Evolutionary conservation across 2,329 filamentous ascomycete species (phyloP), one percentile per base, ranked within the genome.

Genomic region (Penicillium brevicompactum): DNA sequence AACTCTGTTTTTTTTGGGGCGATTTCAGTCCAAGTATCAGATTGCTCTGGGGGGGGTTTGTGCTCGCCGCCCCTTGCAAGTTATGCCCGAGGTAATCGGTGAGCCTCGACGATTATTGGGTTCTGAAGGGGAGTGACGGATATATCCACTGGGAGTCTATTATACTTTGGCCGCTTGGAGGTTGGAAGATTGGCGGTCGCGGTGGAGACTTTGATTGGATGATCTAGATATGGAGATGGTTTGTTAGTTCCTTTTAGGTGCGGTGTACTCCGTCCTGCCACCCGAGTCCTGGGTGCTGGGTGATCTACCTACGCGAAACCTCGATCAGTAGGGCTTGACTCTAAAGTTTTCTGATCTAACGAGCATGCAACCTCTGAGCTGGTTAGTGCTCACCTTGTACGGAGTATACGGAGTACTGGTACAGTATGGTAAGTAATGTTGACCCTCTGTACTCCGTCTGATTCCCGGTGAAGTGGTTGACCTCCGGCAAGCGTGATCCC

Each of bases 11-110:
- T 27, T 27, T 5, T 27, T 27, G 3, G 24, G 24, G 24, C 24
- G 24, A 27, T 34, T 27, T 30, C 34, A 9, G 9, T 34, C 32
- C 30, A 43, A 49, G 30, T 34, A 61, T 46, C 43, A 21, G 41
- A 41, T 18, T 34, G 8, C 24, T 40, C 22, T n/a, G 21, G 21
- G 40, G 21, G 40, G 38, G 18, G 18, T 18, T 1, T 18, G 18
- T 18, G 18, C 18, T 18, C 18, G 18, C 18, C 46, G 45, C 59
- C 60, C 57, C 60, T 61, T 63, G 60, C 60, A 21, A 60, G 30
- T 6, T 47, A 18, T 49, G 21, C 34, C 13, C 41, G n/a, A 46
- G 34, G 21, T 30, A 3, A 51, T 47, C 21, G 45, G 32, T 42
- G 51, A 38, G 47, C 42, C 43, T 16, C 40, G 49, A 41, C 49